phyloP scores from a whole-genome alignment of 495 filamentous ascomycete genomes.

The Chaetomidium leptoderma region DNA sequence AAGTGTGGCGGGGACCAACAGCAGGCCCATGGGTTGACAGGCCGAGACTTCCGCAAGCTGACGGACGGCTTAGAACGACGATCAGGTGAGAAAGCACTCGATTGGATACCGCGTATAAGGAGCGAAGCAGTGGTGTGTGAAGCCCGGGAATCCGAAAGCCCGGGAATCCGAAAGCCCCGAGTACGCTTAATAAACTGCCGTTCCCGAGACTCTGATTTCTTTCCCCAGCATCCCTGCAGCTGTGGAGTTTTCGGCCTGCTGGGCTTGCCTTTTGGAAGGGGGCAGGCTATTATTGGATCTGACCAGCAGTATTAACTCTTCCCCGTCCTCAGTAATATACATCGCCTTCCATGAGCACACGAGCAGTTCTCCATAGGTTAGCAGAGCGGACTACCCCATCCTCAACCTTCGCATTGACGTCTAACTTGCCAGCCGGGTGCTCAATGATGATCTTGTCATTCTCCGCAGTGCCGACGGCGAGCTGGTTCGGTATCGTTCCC shows the following conservation, averaged over 20 bases:
- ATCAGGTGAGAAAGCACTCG: not conserved
- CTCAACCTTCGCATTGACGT: constrained; percentile 48
- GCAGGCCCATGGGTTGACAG: too few species aligned
- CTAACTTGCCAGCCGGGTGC: constrained; percentile 58
- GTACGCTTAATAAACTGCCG: too few species aligned
- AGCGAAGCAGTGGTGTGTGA: not conserved
- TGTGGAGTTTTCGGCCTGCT: not conserved
- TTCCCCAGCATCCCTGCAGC: not conserved
- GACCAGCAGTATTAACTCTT: too few species aligned
- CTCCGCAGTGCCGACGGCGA: constrained; percentile 25
- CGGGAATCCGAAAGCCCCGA: not conserved
- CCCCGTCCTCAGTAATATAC: constrained; percentile 45
- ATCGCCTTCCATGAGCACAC: constrained; percentile 53
- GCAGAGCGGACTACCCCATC: constrained; percentile 42
- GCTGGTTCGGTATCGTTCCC: constrained; percentile 45
- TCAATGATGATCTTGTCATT: constrained; percentile 48
- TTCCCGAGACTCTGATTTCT: not conserved
- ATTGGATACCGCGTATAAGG: not conserved
- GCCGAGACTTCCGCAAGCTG: not conserved
- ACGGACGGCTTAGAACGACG: not conserved
- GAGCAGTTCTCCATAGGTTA: constrained; percentile 51
- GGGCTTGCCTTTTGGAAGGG: not conserved
- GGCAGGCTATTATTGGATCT: too few species aligned
- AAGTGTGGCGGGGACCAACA: too few species aligned
- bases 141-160: too few species aligned